Conservation (phyloP, 768 basidiomycete genomes). For the Lactarius pseudohatsudake region DNA sequence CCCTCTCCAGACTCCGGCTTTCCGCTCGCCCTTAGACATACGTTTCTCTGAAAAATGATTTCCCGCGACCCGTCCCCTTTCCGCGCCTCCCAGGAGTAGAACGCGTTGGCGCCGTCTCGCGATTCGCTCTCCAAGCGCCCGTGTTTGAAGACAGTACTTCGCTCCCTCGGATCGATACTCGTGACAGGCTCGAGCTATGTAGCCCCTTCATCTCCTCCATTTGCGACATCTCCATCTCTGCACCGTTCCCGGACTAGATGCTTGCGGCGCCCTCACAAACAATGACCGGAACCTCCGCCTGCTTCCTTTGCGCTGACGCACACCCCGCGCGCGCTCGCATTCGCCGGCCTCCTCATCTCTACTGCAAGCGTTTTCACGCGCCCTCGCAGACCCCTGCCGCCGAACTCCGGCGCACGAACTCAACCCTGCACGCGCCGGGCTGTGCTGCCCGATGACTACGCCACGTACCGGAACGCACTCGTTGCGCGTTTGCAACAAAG, state of each 20-base stretch:
- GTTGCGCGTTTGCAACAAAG: slow-evolving; percentile 36
- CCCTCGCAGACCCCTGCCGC: too few species aligned
- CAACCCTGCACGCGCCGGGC: slow-evolving; percentile 52
- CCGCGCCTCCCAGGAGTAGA: slow-evolving; percentile 16
- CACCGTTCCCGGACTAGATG: slow-evolving; percentile 7
- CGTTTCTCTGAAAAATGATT: slow-evolving; percentile 36
- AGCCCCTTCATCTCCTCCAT: slow-evolving; percentile 46
- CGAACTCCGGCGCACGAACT: slow-evolving; percentile 38
- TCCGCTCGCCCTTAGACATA: slow-evolving; percentile 36
- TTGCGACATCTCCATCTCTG: slow-evolving; percentile 31
- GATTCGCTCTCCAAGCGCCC: slow-evolving; percentile 46
- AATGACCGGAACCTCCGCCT: slow-evolving; percentile 59
- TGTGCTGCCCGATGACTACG: slow-evolving; percentile 33
- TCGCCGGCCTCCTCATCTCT: slow-evolving; percentile 51
- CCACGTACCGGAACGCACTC: slow-evolving; percentile 36
- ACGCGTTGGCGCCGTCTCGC: slow-evolving; percentile 46
- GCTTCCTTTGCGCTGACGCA: slow-evolving; percentile 48
- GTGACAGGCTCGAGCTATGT: slow-evolving; percentile 53
- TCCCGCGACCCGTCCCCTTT: slow-evolving; percentile 22
- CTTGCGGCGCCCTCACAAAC: slow-evolving; percentile 38
- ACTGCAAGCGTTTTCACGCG: slow-evolving; percentile 40
- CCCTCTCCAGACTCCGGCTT: not conserved
- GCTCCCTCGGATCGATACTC: slow-evolving; percentile 27
- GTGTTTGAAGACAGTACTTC: slow-evolving; percentile 38
- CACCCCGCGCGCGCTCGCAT: slow-evolving; percentile 52